Evolutionary conservation across 2,329 filamentous ascomycete species (phyloP), one percentile per base, ranked within the genome.

Genomic region (Beauveria scarabaeidicola): DNA sequence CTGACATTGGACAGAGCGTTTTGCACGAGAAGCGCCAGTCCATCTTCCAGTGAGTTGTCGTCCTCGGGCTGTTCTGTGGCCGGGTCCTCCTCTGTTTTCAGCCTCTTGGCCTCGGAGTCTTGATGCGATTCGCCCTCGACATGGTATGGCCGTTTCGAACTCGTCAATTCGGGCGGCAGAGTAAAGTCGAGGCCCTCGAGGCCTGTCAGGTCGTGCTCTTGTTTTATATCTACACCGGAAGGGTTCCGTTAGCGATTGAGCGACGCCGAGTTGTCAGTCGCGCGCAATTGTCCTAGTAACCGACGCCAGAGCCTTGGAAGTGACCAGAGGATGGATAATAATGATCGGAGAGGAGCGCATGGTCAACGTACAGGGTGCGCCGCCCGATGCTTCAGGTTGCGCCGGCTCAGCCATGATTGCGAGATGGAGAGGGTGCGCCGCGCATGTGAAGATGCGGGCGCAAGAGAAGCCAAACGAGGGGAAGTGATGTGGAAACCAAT

Each of bases 321-420:
- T 9, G 44, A 23, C 9, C 10, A 13, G 29, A 3, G 1, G n/a
- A 10, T 27, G 9, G 36, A 41, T 9, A 3, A 21, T 2, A 3
- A 41, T 29, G 11, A 17, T 13, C 15, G 19, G 13, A 7, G 15
- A 47, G 19, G 41, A 23, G 23, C 5, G 54, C 21, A 50, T 19
- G 10, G 52, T 27, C 50, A 57, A 67, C 72, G 64, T 70, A 75
- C 74, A 72, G 70, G 70, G 65, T 69, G 66, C 64, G 68, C 68
- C 64, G 66, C 69, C 66, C 65, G 68, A 64, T 68, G 66, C 61
- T 46, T 71, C 67, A 64, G 70, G 67, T 66, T 72, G 73, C 65
- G 71, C 72, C 66, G 72, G 67, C 69, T 75, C 73, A 69, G 72
- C 73, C 73, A 76, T 76, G 64, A 65, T 56, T 74, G 70, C 67